Evolutionary conservation across 768 basidiomycete genomes (phyloP).

Genomic region (Mycena epipterygia): DNA sequence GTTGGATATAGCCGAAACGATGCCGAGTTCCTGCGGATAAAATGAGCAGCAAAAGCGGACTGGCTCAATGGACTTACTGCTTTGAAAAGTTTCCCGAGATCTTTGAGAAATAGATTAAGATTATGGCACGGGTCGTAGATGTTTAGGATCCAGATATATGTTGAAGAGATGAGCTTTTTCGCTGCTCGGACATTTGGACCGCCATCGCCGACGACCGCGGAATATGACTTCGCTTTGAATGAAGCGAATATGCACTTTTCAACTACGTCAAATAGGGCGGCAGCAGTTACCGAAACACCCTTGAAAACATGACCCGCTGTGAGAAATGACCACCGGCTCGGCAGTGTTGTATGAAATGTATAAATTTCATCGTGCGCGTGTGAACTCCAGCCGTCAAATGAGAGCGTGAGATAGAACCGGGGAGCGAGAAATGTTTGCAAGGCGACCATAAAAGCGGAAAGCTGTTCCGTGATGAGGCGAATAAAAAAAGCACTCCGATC

Average conservation of each 20-base stretch:
- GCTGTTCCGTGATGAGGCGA: neutral
- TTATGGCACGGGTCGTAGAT: slow-evolving; percentile 48
- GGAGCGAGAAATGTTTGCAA: slow-evolving; percentile 1
- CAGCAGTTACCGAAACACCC: slow-evolving; percentile 42
- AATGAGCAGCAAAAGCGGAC: slow-evolving; percentile 2
- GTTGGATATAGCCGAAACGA: slow-evolving; percentile 40
- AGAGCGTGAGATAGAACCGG: slow-evolving; percentile 11
- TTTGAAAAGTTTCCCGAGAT: slow-evolving; percentile 47
- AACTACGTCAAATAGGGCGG: slow-evolving; percentile 29
- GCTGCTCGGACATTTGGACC: slow-evolving; percentile 42
- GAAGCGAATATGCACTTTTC: slow-evolving; percentile 14
- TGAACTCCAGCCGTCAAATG: slow-evolving; percentile 25
- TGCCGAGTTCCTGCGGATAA: slow-evolving; percentile 36
- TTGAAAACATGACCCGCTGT: slow-evolving; percentile 42
- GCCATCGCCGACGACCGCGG: slow-evolving; percentile 42
- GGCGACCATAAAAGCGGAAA: neutral
- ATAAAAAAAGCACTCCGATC: neutral
- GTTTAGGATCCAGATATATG: slow-evolving; percentile 44
- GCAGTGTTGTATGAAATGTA: slow-evolving; percentile 43
- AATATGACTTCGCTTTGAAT: slow-evolving; percentile 27
- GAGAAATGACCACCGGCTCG: slow-evolving; percentile 42
- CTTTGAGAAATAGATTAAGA: slow-evolving; percentile 46
- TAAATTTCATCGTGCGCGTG: slow-evolving; percentile 42
- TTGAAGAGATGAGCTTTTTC: slow-evolving; percentile 28
- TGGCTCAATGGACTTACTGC: slow-evolving; percentile 26